Conservation (phyloP, 345 rosid species). For the Salix arbutifolia region DNA sequence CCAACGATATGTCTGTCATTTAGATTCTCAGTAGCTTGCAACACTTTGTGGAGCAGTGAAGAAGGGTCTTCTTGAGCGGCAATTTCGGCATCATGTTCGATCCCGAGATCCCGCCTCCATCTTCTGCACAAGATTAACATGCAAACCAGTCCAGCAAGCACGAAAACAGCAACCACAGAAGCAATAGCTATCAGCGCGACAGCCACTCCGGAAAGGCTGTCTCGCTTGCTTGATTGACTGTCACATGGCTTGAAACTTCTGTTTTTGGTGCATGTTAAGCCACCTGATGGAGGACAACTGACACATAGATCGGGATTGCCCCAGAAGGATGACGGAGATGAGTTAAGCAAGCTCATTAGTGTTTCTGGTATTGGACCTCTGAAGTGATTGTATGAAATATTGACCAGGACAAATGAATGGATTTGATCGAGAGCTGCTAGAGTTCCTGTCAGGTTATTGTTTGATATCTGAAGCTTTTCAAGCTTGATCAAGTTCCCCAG, state of each 20-base stretch:
- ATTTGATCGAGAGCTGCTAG: constrained; percentile 39
- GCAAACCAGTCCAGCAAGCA: constrained; percentile 37
- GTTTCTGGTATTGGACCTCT: constrained; percentile 58
- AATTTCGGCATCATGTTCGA: constrained; percentile 28
- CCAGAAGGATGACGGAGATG: constrained; percentile 45
- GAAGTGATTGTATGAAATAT: constrained; percentile 62
- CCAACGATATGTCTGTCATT: constrained; percentile 57
- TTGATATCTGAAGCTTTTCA: constrained; percentile 51
- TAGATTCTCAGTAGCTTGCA: constrained; percentile 69
- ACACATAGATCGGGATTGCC: constrained; percentile 62
- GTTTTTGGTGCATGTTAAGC: constrained; percentile 22
- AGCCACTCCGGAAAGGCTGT: constrained; percentile 32
- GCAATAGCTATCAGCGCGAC: constrained; percentile 42
- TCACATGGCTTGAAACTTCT: constrained; percentile 38
- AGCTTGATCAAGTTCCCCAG: constrained; percentile 42
- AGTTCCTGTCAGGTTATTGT: constrained; percentile 62
- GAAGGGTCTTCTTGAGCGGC: constrained; percentile 43
- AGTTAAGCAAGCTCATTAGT: constrained; percentile 29
- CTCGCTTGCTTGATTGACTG: constrained; percentile 12
- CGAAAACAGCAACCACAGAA: constrained; percentile 20
- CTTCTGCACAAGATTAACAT: constrained; percentile 25
- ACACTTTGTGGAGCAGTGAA: constrained; percentile 47
- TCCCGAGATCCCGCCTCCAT: constrained; percentile 34
- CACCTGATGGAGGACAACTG: constrained; percentile 33
- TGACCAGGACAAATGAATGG: constrained; percentile 35